A percentile compares a stretch with the other conserved stretches of the same genome.
Evolutionary conservation across 106 monocot species (phyloP).

Genomic region (Chionographis japonica): DNA sequence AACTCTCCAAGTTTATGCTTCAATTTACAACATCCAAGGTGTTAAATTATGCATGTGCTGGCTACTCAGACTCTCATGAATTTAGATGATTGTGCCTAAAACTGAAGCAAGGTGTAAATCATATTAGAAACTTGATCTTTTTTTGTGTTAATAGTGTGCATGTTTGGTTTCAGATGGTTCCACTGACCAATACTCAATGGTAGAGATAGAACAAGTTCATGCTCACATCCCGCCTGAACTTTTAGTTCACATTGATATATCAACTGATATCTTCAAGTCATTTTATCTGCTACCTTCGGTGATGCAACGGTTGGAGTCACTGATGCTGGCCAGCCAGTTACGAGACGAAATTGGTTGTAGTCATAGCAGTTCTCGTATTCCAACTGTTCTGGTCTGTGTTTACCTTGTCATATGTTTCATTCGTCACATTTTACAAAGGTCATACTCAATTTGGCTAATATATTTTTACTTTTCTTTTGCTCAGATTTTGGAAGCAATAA

Average conservation of each 20-base stretch:
- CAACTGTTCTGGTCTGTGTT: conserved; percentile 25
- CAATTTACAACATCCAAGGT: no score
- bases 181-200: background rate
- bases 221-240: conserved; percentile 48
- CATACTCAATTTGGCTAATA: background rate
- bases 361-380: conserved; percentile 8
- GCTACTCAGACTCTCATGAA: no score
- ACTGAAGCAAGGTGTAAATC: no score
- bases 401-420: background rate
- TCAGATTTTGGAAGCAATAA: conserved; percentile 47
- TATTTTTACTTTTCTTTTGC: background rate
- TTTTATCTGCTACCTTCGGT: conserved; percentile 45
- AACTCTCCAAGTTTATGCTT: no score
- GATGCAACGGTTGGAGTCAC: conserved; percentile 39
- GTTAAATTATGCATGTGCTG: no score
- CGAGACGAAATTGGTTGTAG: conserved; percentile 22
- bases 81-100: no score
- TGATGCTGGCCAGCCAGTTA: conserved; percentile 39
- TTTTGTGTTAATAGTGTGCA: background rate
- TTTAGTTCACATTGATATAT: conserved; percentile 30
- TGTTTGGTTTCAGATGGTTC: conserved; percentile 4
- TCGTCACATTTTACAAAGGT: background rate
- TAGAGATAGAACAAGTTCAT: conserved; percentile 16
- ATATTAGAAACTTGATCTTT: no score
- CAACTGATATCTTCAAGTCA: conserved; percentile 26